Percentiles rank a stretch among this genome's conserved stretches.
phyloP scores from a whole-genome alignment of 2,329 filamentous ascomycete species.

The Lecanicillium sp. region DNA sequence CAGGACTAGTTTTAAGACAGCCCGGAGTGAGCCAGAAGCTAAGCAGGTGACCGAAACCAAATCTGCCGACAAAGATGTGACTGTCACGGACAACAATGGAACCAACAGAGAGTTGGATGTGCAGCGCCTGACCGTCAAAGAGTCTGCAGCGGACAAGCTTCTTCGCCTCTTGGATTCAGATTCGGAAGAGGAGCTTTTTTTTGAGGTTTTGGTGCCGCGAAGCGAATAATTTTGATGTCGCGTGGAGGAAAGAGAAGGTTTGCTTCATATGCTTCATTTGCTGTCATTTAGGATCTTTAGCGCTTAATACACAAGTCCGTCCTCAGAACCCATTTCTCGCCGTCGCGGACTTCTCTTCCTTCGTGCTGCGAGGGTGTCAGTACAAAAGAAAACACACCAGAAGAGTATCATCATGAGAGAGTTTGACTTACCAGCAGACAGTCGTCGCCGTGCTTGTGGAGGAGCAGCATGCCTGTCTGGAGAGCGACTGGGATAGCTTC shows the following conservation, averaged over 20 bases:
- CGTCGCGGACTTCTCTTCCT: slow-evolving; percentile 68
- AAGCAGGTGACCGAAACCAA: too few species aligned
- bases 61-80: too few species aligned
- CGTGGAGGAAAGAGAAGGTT: too few species aligned
- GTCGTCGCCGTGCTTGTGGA: slow-evolving; percentile 84
- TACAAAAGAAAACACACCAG: too few species aligned
- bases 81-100: too few species aligned
- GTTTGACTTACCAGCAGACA: slow-evolving; percentile 63
- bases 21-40: too few species aligned
- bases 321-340: slow-evolving; percentile 87
- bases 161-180: not conserved
- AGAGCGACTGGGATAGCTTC: slow-evolving; percentile 67
- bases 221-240: too few species aligned
- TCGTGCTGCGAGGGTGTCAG: slow-evolving; percentile 54
- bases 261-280: too few species aligned
- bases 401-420: not conserved
- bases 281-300: too few species aligned
- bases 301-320: slow-evolving; percentile 70
- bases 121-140: not conserved
- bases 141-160: not conserved
- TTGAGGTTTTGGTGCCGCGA: too few species aligned
- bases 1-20: too few species aligned
- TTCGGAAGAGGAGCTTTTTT: not conserved
- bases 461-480: slow-evolving; percentile 77
- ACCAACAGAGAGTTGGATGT: too few species aligned